Percentiles rank a stretch among this genome's conserved stretches.
These are phyloP conservation scores for Ustulina deusta DNA, from an alignment of 2,329 filamentous ascomycete species.

Conservation along the genomic window DNA sequence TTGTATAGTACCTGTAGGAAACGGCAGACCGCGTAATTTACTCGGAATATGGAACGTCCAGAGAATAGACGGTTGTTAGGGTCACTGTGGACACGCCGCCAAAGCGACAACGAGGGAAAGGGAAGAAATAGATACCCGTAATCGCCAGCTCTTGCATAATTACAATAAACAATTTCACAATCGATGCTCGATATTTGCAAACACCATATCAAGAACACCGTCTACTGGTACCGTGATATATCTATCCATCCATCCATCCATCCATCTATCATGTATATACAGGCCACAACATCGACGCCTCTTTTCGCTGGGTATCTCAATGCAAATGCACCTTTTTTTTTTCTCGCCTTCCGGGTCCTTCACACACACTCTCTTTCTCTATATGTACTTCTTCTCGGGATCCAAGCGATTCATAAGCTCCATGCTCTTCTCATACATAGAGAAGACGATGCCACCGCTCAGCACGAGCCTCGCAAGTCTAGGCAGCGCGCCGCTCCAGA, in stretches of 20 bases:
- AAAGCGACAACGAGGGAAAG: not conserved
- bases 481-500: constrained; percentile 94
- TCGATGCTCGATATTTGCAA: not conserved
- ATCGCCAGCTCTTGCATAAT: not conserved
- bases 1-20: constrained; percentile 33
- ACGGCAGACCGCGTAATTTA: not conserved
- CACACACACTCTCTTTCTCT: constrained; percentile 71
- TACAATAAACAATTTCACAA: not conserved
- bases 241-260: not conserved
- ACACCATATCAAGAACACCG: constrained; percentile 2
- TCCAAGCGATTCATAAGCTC: constrained; percentile 84
- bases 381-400: constrained; percentile 86
- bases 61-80: not conserved
- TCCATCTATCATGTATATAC: constrained; percentile 26
- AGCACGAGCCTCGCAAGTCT: constrained; percentile 85
- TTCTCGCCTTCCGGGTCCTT: constrained; percentile 20
- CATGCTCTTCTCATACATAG: constrained; percentile 98
- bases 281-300: constrained; percentile 18
- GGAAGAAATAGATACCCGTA: constrained; percentile 16
- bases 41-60: not conserved
- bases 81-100: not conserved
- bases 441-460: constrained; percentile 97
- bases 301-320: constrained; percentile 44
- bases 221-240: constrained; percentile 8
- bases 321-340: constrained; percentile 13